Base-by-base conservation (phyloP, 495 filamentous ascomycete genomes). In the Penicillium mononematosum region DNA sequence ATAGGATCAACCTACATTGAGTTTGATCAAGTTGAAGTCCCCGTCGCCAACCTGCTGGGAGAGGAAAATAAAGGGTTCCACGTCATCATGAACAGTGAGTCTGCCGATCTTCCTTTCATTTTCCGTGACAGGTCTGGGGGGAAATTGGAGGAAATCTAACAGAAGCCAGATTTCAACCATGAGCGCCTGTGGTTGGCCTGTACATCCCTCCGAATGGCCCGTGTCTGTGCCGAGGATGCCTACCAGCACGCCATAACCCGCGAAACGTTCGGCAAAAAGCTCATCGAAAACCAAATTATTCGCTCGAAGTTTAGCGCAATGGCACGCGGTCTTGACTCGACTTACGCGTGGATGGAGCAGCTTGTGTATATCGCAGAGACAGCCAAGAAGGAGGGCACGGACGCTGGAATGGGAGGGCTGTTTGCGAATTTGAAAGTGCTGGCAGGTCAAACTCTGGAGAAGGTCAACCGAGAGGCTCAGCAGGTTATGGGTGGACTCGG, bases 401-500 rank as follows among this genome's bases (percentile, higher is more conserved):
- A 56, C n/a, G 65, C 66, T 6, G 68, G 56, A 27, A 70, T 75
- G 56, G 71, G 72, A 6, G 72, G 73, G 0, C 58, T 73, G 60
- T 64, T 66, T 24, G 68, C 65, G 4, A 66, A 64, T 14, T 57
- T 70, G 17, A 84, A 83, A 63, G 79, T 83, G 2, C 65, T 73
- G 42, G 78, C 75, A 3, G 79, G 75, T 0, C 69, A 70, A 20
- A 72, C 76, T 16, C 53, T 82, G 27, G 81, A 84, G 64, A 70
- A 70, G 61, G 75, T 75, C 11, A 75, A 72, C 44, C 63, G 81
- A 5, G 81, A 83, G 58, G 73, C 80, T 0, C 80, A 82, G 71
- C 81, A 83, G 59, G 69, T 82, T 14, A 70, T 83, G 63, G 80
- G 81, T 19, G 80, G 80, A 6, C 66, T 75, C 24, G 80, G 80